phyloP scores from a whole-genome alignment of 2,329 filamentous ascomycete genomes.

The Ascochyta pisi region DNA sequence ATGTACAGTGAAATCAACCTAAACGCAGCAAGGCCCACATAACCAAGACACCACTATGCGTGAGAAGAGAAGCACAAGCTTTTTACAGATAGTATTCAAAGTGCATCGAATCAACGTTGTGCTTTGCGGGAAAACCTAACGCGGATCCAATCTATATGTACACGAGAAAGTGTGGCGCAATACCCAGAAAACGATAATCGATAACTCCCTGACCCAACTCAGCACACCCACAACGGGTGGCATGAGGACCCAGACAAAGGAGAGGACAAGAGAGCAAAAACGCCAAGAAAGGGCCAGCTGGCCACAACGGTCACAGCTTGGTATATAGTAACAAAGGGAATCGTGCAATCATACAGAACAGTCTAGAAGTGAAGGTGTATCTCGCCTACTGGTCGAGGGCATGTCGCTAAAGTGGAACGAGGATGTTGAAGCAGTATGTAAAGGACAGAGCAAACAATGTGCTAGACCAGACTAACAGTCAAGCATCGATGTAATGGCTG shows the following conservation, averaged over 20 bases:
- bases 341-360: constrained; percentile 39
- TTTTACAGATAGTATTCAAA: constrained; percentile 6
- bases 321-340: constrained; percentile 39
- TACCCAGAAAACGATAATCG: not conserved
- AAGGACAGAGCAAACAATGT: not conserved
- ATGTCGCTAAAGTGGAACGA: constrained; percentile 10
- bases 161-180: constrained; percentile 2
- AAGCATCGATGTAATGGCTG: constrained; percentile 45
- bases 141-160: constrained; percentile 14
- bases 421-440: constrained; percentile 6
- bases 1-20: no score
- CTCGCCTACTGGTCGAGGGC: not conserved
- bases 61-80: not conserved
- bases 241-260: constrained; percentile 13
- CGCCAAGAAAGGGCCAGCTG: constrained; percentile 15
- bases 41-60: not conserved
- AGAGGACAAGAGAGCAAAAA: not conserved
- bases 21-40: not conserved
- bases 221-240: constrained; percentile 19
- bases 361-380: constrained; percentile 26
- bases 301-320: constrained; percentile 25
- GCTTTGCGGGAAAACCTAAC: not conserved
- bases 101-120: not conserved
- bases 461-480: constrained; percentile 25
- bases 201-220: not conserved